Conservation (phyloP, 2,329 filamentous ascomycete species). For the Epichloe amarillans region DNA sequence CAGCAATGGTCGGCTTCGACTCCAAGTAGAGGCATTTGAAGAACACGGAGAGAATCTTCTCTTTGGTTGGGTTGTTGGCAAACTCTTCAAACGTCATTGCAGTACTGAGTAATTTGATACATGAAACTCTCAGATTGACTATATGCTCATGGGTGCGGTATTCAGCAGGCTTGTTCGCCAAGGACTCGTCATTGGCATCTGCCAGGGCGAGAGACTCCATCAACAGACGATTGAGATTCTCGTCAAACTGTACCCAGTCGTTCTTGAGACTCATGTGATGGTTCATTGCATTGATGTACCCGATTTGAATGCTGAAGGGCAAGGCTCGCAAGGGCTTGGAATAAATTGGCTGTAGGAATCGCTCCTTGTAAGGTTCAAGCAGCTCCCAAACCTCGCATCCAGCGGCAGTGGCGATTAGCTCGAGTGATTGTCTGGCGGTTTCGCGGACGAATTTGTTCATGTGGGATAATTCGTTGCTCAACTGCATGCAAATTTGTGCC, state of each 20-base stretch:
- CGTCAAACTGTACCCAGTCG: conserved; percentile 83
- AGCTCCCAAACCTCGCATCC: conserved; percentile 75
- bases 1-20: conserved; percentile 81
- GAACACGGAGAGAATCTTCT: conserved; percentile 80
- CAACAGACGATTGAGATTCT: conserved; percentile 75
- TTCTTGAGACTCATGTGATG: conserved; percentile 85
- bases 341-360: conserved; percentile 82
- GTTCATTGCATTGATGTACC: conserved; percentile 94
- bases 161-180: conserved; percentile 86
- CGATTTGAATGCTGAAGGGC: conserved; percentile 90
- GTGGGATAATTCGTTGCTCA: conserved; percentile 81
- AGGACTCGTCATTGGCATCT: conserved; percentile 84
- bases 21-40: conserved; percentile 96
- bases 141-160: conserved; percentile 94
- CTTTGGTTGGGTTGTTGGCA: conserved; percentile 52
- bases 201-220: conserved; percentile 90
- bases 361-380: conserved; percentile 78
- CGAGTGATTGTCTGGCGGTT: conserved; percentile 69
- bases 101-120: conserved; percentile 82
- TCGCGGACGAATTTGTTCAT: conserved; percentile 93
- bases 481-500: conserved; percentile 65
- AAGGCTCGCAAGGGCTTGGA: conserved; percentile 86
- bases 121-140: conserved; percentile 79
- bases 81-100: conserved; percentile 92
- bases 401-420: conserved; percentile 67